Percentiles rank a stretch among this genome's conserved stretches.
phyloP scores from a whole-genome alignment of 2,329 filamentous ascomycete genomes.

The Botrytis tulipae region DNA sequence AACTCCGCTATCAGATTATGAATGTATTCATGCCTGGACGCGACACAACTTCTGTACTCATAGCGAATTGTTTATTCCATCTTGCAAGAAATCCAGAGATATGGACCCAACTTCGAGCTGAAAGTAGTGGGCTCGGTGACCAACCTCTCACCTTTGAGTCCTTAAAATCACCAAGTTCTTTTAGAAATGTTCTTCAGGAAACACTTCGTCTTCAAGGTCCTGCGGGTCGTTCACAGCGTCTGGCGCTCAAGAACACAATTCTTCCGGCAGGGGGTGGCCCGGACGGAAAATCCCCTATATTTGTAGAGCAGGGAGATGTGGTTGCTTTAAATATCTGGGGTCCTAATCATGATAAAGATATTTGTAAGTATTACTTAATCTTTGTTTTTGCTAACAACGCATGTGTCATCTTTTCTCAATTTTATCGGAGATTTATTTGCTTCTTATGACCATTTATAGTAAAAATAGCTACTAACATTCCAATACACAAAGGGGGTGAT shows the following conservation, averaged over 20 bases:
- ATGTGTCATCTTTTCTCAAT: neutral
- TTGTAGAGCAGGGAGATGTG: constrained; percentile 30
- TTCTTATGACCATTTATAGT: neutral
- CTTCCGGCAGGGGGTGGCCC: constrained; percentile 37
- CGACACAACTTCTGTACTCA: constrained; percentile 49
- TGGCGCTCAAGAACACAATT: constrained; percentile 44
- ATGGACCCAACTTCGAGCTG: constrained; percentile 40
- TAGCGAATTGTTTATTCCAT: neutral
- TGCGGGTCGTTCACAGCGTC: constrained; percentile 51
- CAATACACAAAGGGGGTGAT: constrained; percentile 25
- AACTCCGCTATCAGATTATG: constrained; percentile 42
- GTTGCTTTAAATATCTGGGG: constrained; percentile 29
- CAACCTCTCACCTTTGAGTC: constrained; percentile 23
- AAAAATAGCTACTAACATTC: neutral
- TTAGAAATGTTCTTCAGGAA: constrained; percentile 38
- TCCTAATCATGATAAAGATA: constrained; percentile 36
- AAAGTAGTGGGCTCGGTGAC: constrained; percentile 40
- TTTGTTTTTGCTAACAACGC: too few relatives aligned
- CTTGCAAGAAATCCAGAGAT: neutral
- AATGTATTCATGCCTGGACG: constrained; percentile 54
- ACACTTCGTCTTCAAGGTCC: constrained; percentile 51
- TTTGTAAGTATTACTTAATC: constrained; percentile 25
- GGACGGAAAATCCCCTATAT: constrained; percentile 31
- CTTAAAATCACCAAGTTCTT: constrained; percentile 43
- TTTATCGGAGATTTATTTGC: neutral